Conservation (phyloP, 352 stramenopile species). For the Globisporangium canariense region DNA sequence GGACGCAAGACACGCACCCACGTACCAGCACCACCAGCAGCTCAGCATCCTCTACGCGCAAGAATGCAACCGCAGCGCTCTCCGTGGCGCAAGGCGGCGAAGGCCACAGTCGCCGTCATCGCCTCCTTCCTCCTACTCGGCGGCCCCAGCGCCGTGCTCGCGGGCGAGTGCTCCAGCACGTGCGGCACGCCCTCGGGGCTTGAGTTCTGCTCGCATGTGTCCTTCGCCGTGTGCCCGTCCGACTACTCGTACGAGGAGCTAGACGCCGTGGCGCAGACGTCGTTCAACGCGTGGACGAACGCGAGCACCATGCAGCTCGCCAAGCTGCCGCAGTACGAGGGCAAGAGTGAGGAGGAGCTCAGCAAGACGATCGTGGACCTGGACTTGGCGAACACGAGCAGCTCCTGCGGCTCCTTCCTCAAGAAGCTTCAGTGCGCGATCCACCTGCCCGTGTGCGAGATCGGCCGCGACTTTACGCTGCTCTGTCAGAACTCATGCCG, state of each 20-base stretch:
- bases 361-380: slow-evolving; percentile 34
- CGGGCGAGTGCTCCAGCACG: slow-evolving; percentile 55
- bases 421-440: slow-evolving; percentile 62
- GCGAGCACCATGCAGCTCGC: slow-evolving; percentile 32
- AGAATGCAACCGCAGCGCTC: slow-evolving; percentile 6
- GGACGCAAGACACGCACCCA: neutral
- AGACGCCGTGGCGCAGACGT: slow-evolving; percentile 34
- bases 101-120: neutral
- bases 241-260: slow-evolving; percentile 63
- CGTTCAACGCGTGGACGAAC: slow-evolving; percentile 55
- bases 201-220: slow-evolving; percentile 79
- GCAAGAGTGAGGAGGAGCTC: slow-evolving; percentile 35
- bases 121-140: neutral
- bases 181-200: slow-evolving; percentile 72
- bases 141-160: neutral
- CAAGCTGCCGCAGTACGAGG: slow-evolving; percentile 49
- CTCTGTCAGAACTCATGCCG: slow-evolving; percentile 64
- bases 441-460: slow-evolving; percentile 80
- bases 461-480: slow-evolving; percentile 60
- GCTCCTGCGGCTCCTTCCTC: slow-evolving; percentile 55
- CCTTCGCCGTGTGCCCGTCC: slow-evolving; percentile 58
- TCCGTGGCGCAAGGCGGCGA: slow-evolving; percentile 10
- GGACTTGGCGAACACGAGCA: slow-evolving; percentile 64
- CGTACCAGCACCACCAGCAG: neutral
- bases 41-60: neutral